Percentiles rank a stretch among this genome's conserved stretches.
These are phyloP conservation scores for Xylaria telfairii DNA, from an alignment of 495 filamentous ascomycete species.

Conservation along the genomic window DNA sequence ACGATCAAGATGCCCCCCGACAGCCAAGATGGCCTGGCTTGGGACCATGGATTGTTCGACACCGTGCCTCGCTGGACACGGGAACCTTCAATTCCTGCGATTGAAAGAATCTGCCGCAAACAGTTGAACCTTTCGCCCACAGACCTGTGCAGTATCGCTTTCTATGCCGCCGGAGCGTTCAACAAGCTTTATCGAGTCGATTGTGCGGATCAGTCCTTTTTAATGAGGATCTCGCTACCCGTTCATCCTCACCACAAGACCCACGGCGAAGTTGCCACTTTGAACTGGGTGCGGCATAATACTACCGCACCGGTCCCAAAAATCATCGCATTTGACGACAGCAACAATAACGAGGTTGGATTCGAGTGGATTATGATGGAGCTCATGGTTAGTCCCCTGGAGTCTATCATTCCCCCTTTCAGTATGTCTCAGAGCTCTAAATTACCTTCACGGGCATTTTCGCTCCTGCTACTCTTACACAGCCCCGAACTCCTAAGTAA, in stretches of 20 bases:
- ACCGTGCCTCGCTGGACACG: conserved; percentile 39
- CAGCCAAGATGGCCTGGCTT: conserved; percentile 11
- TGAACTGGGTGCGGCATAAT: conserved; percentile 49
- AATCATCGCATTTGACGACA: conserved; percentile 55
- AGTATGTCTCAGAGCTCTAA: too few relatives aligned
- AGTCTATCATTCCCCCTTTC: too few relatives aligned
- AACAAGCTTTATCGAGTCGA: conserved; percentile 48
- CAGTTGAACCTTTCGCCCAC: conserved; percentile 18
- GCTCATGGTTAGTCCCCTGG: too few relatives aligned
- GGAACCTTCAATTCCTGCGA: conserved; percentile 37
- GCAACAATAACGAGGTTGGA: conserved; percentile 52
- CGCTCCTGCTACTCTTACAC: too few relatives aligned
- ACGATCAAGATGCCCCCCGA: neutral
- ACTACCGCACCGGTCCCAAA: conserved; percentile 59
- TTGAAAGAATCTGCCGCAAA: conserved; percentile 35
- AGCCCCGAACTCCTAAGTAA: too few relatives aligned
- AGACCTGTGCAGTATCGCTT: conserved; percentile 8
- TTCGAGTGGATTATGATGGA: conserved; percentile 69
- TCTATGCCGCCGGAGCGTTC: conserved; percentile 36
- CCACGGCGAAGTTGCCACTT: conserved; percentile 61
- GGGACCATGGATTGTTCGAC: conserved; percentile 27
- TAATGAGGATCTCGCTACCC: conserved; percentile 60
- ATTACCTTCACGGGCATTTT: too few relatives aligned
- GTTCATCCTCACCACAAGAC: conserved; percentile 60
- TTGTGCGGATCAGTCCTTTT: conserved; percentile 30